These are phyloP conservation scores for Colletotrichum navitas DNA, from an alignment of 2,329 filamentous ascomycete genomes.

Conservation along the genomic window DNA sequence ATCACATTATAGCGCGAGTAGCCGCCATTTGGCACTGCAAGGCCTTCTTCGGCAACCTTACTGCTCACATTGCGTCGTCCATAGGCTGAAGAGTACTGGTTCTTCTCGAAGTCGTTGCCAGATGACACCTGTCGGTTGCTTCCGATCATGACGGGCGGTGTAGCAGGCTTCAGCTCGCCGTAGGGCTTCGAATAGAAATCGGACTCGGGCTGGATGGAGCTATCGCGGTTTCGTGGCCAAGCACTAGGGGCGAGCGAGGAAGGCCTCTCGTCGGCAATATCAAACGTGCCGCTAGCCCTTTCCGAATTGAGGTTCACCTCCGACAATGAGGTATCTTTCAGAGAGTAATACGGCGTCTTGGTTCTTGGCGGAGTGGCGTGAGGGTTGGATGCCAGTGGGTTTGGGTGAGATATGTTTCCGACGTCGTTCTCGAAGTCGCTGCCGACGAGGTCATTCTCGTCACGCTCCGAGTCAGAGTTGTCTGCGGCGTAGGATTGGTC, in stretches of 20 bases:
- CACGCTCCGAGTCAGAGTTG: constrained; percentile 56
- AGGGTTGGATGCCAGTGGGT: constrained; percentile 68
- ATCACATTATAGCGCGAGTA: constrained; percentile 45
- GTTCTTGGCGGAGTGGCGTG: constrained; percentile 42
- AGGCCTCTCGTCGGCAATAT: constrained; percentile 59
- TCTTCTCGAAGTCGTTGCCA: constrained; percentile 66
- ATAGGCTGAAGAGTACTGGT: constrained; percentile 49
- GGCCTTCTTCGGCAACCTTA: constrained; percentile 79
- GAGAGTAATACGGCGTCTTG: constrained; percentile 50
- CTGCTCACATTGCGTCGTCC: constrained; percentile 76
- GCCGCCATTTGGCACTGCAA: constrained; percentile 53
- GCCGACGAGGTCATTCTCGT: constrained; percentile 48
- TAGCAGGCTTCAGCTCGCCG: constrained; percentile 66
- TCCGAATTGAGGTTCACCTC: constrained; percentile 62
- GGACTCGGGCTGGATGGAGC: constrained; percentile 63
- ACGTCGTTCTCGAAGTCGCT: constrained; percentile 46
- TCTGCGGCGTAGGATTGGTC: constrained; percentile 58
- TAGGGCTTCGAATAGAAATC: constrained; percentile 70
- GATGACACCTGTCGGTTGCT: constrained; percentile 67
- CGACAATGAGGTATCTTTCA: constrained; percentile 53
- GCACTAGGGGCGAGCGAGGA: constrained; percentile 38
- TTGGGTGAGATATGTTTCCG: constrained; percentile 54
- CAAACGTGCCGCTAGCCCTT: constrained; percentile 57
- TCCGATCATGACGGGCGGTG: constrained; percentile 67
- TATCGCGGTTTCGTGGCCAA: constrained; percentile 52